Conservation (phyloP, 176 grass and related monocot genomes). For the Aegilops sharonensis region DNA sequence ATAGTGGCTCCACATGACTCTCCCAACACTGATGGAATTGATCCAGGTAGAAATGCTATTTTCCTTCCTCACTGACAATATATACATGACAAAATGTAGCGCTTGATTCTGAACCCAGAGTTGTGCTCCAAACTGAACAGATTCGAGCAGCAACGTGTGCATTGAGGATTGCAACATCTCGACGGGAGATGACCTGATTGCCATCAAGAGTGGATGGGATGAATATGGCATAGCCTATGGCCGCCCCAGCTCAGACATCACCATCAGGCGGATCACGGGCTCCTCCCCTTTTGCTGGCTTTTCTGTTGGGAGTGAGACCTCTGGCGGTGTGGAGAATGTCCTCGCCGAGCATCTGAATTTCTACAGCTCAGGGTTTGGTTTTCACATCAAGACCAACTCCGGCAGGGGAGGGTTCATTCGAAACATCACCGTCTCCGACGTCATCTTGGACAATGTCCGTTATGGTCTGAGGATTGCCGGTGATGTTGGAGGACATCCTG, state of each 20-base stretch:
- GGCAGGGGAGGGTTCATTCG: constrained; percentile 91
- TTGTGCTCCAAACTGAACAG: constrained; percentile 38
- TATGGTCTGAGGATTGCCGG: constrained; percentile 67
- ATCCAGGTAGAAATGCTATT: constrained; percentile 67
- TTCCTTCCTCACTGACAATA: not conserved
- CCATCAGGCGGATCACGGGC: constrained; percentile 60
- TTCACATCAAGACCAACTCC: constrained; percentile 87
- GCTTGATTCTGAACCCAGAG: not conserved
- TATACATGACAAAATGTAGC: not conserved
- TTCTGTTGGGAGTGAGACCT: constrained; percentile 75
- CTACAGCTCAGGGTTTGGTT: constrained; percentile 56
- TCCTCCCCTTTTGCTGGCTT: constrained; percentile 77
- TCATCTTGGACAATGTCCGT: constrained; percentile 59
- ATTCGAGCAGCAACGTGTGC: constrained; percentile 86
- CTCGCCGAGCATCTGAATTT: constrained; percentile 75
- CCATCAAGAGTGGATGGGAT: constrained; percentile 95
- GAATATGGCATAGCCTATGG: constrained; percentile 83
- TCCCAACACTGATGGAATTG: constrained; percentile 88
- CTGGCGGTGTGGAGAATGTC: constrained; percentile 72
- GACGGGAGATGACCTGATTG: constrained; percentile 78
- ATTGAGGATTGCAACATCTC: constrained; percentile 93
- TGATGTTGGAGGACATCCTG: constrained; percentile 73
- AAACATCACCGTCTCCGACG: constrained; percentile 71
- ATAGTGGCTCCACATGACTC: constrained; percentile 88
- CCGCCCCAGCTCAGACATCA: constrained; percentile 68